Percentiles rank a stretch among this genome's conserved stretches.
Conservation (phyloP, 805 yeast genomes). For the Kurtzmaniella fragi region DNA sequence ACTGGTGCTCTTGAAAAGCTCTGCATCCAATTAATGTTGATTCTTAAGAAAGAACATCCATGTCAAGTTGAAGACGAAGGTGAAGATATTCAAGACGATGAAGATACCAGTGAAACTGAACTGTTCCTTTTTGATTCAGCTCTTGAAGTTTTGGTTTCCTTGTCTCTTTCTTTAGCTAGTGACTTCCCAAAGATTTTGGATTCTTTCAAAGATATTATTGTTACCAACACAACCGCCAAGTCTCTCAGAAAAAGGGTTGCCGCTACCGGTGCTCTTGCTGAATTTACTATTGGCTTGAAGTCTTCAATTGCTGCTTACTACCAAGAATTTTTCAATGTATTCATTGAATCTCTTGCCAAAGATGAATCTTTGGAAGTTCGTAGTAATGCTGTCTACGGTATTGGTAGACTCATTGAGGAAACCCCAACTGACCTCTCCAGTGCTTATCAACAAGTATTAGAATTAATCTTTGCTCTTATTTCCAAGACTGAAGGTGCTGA, state of each 20-base stretch:
- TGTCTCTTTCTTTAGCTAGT: slow-evolving; percentile 71
- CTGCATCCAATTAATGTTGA: slow-evolving; percentile 64
- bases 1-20: slow-evolving; percentile 53
- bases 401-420: slow-evolving; percentile 66
- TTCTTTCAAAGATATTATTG: slow-evolving; percentile 62
- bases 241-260: slow-evolving; percentile 70
- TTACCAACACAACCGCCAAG: slow-evolving; percentile 53
- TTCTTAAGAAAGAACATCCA: slow-evolving; percentile 77
- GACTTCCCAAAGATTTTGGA: slow-evolving; percentile 73
- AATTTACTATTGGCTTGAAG: slow-evolving; percentile 73
- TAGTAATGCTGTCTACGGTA: slow-evolving; percentile 94
- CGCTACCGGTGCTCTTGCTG: slow-evolving; percentile 88
- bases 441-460: slow-evolving; percentile 65
- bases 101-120: slow-evolving; percentile 41
- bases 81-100: slow-evolving; percentile 55
- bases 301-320: slow-evolving; percentile 55
- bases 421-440: slow-evolving; percentile 55
- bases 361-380: slow-evolving; percentile 83
- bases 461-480: slow-evolving; percentile 74
- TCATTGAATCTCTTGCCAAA: slow-evolving; percentile 63
- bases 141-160: slow-evolving; percentile 74
- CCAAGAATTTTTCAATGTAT: slow-evolving; percentile 64
- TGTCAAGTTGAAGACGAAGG: slow-evolving; percentile 71
- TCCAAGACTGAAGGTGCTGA: slow-evolving; percentile 47
- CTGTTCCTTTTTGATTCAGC: slow-evolving; percentile 80